Evolutionary conservation across 805 yeast species (phyloP), one percentile per base, ranked within the genome.

Genomic region (Barnettozyma sucrosica): DNA sequence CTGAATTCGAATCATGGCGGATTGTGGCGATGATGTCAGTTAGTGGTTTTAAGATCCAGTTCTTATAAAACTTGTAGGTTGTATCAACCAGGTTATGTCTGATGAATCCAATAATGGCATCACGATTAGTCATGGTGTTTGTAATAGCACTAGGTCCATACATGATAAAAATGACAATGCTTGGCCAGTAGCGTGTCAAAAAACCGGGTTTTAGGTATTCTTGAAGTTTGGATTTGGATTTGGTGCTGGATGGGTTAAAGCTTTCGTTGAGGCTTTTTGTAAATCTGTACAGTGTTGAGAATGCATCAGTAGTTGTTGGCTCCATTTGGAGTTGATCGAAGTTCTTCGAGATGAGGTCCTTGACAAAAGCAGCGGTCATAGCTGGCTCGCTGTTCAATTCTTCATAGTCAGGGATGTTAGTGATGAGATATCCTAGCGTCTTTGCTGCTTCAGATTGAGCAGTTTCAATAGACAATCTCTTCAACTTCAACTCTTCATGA

Each of bases 31-130:
- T 67, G 53, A 92, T 82, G 55, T 85, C 82, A 37, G 70, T 69
- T 18, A 86, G 59, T 1, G 98, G 99, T 41, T 76, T 75, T 36
- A 88, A 68, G 4, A 92, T 75, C 98, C 99, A 92, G 32, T 90
- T 89, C 28, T 71, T 65, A 71, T 82, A 76, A 56, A 90, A 83
- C 4, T 92, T 88, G 25, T 61, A 58, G 1, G 72, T 58, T 0
- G 95, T 83, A n/a, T 81, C 86, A 14, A 81, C 63, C 6, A 88
- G 60, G 45, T 84, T 83, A 43, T 70, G 69, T 44, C 70, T 67
- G 39, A 80, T 49, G 83, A 93, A 87, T 1, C 70, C 60, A 3
- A 69, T 51, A 16, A 89, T 77, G 16, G 70, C 75, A 16, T 66
- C 67, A 50, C 85, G 70, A 51, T 81, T 79, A 2, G 73, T 66